phyloP scores from a whole-genome alignment of 495 filamentous ascomycete species.

The Penicillium fimorum region DNA sequence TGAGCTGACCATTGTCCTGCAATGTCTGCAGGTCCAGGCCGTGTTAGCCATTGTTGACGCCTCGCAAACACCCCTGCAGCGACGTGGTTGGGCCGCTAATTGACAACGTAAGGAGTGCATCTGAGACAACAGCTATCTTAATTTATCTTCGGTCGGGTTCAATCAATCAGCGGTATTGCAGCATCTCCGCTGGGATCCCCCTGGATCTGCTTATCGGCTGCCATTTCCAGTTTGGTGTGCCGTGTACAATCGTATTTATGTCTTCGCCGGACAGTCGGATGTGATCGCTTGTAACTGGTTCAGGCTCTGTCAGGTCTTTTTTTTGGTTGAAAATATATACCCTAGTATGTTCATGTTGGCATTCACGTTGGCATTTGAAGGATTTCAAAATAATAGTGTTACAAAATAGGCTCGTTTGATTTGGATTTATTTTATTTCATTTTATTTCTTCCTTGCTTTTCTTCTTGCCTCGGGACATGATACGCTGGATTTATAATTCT shows the following conservation, averaged over 20 bases:
- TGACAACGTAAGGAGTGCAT: slow-evolving; percentile 13
- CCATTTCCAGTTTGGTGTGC: slow-evolving; percentile 1
- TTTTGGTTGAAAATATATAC: not conserved
- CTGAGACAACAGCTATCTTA: slow-evolving; percentile 16
- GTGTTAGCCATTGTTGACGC: slow-evolving; percentile 7
- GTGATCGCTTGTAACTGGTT: slow-evolving; percentile 1
- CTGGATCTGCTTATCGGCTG: slow-evolving; percentile 5
- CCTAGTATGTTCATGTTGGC: slow-evolving; percentile 1
- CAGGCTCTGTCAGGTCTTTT: not conserved
- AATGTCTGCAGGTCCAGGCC: slow-evolving; percentile 7
- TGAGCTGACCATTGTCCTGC: slow-evolving; percentile 2
- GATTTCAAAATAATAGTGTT: not conserved
- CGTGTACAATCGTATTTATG: not conserved
- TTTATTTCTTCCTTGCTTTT: not conserved
- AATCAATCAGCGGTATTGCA: slow-evolving; percentile 10
- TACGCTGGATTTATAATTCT: not conserved
- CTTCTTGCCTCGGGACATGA: not conserved
- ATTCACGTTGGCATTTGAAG: not conserved
- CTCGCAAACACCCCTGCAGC: slow-evolving; percentile 2
- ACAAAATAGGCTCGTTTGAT: not conserved
- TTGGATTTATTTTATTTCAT: not conserved
- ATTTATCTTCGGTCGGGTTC: slow-evolving; percentile 2
- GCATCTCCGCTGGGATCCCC: not conserved
- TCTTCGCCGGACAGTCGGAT: not conserved
- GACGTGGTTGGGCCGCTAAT: slow-evolving; percentile 14